A percentile compares a stretch with the other conserved stretches of the same genome.
Conservation (phyloP, 352 stramenopile species). For the Phytophthora macrochlamydospora region DNA sequence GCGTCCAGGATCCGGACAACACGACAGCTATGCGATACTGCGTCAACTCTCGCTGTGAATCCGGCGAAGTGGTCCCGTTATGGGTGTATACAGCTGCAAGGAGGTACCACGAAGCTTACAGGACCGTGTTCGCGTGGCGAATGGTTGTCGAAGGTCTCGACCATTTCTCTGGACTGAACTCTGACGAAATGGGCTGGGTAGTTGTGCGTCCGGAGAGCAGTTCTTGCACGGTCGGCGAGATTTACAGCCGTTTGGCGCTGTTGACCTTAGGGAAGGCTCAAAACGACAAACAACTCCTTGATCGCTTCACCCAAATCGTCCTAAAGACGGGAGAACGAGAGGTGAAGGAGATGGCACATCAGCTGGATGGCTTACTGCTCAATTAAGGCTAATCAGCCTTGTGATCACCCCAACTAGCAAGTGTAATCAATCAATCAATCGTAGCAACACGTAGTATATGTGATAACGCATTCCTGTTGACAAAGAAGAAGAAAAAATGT, state of each 20-base stretch:
- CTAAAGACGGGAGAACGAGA: neutral
- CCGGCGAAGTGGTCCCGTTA: conserved; percentile 4
- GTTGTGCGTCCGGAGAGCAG: conserved; percentile 3
- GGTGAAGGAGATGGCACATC: neutral
- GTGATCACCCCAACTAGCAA: too few relatives aligned
- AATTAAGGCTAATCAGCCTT: neutral
- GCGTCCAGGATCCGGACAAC: conserved; percentile 24
- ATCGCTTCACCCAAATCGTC: neutral
- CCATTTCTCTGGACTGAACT: conserved; percentile 17
- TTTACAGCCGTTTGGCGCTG: neutral
- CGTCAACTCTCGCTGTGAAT: conserved; percentile 11
- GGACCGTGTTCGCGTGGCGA: conserved; percentile 62
- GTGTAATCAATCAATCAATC: neutral
- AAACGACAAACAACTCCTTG: neutral
- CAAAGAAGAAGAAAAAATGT: too few relatives aligned
- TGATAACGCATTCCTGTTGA: too few relatives aligned
- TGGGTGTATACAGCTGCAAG: conserved; percentile 38
- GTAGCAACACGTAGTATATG: neutral
- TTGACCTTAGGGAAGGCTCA: too few relatives aligned
- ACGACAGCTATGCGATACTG: conserved; percentile 40
- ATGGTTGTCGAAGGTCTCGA: conserved; percentile 12
- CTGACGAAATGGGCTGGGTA: conserved; percentile 19
- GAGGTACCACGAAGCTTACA: conserved; percentile 38
- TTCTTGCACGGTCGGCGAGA: neutral
- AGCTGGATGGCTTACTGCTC: conserved; percentile 23